Base-by-base conservation (phyloP, 306 rosid species). In the Cucurbita moschata region DNA sequence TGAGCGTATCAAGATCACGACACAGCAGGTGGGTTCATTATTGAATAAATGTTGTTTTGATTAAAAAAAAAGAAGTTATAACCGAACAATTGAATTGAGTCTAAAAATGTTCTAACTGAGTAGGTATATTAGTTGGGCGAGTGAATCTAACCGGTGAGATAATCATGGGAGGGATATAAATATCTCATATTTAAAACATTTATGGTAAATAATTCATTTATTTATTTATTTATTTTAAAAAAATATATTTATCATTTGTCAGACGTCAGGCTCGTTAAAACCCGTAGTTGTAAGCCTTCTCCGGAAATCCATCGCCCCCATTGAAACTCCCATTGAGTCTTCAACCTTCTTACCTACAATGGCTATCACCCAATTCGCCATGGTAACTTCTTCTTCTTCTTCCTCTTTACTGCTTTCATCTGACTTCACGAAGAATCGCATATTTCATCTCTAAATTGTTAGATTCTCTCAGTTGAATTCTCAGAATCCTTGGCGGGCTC, bases 341-440 rank as follows among this genome's bases (percentile, higher is more conserved):
- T 13, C 30, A 46, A 60, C 6, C 21, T 43, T 13, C 42, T 13
- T 54, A 72, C 61, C 62, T 68, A 37, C 6, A 72, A 89, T 88
- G 83, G 87, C 86, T 76, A 82, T 88, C 85, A 86, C 92, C 81
- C 89, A 92, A 80, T 92, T 92, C 87, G 91, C 96, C 64, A 92
- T 92, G 98, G 98, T 92, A 84, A 64, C 74, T 74, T 74, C 54
- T 75, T 62, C 51, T 64, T 63, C 0, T 64, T 63, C 0, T 64
- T 13, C 23, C 7, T 40, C 49, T 64, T n/a, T 11, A 64, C 8
- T 40, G 8, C 7, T 40, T n/a, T 43, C 70, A 40, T 64, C 30
- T 64, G 52, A 64, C 43, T 64, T 18, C 40, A 11, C 35, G 5
- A 5, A 18, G 10, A 64, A 26, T 64, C 26, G 16, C 52, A 9